Evolutionary conservation across 2,329 filamentous ascomycete species (phyloP), one percentile per base, ranked within the genome.

Genomic region (Pseudohalonectria lignicola): DNA sequence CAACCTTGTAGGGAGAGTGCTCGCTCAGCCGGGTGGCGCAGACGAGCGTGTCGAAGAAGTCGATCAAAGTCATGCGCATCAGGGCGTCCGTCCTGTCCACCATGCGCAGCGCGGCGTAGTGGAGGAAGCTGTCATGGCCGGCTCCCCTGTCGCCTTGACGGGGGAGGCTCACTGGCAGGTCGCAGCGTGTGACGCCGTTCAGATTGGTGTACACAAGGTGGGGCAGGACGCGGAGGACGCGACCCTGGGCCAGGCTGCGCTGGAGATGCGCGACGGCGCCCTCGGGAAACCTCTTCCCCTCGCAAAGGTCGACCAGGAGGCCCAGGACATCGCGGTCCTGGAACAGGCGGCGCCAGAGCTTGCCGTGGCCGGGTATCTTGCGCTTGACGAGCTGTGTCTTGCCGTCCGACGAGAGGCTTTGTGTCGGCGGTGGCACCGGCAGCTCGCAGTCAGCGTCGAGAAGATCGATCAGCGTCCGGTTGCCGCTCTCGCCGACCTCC

Each of bases 301-400:
- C 41, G 45, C 53, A 49, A 42, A 65, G 55, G 30, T 55, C 55
- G 16, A 48, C 16, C 11, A 77, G 53, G n/a, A 68, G 52, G 4
- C 52, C 47, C 45, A 74, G 67, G 18, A 65, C 52, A 11, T 63
- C 54, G 1, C 51, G 53, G 33, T 69, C 61, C 18, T 60, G 55
- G 33, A 78, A 65, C 5, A 79, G 51, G 4, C 71, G 56, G 10
- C 60, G 53, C 75, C 74, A 79, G 34, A 79, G 53, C 1, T 62
- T 53, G 2, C 65, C 71, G 39, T 73, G 64, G 0, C 74, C 74
- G 0, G 63, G 62, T 1, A 58, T 41, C 13, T 54, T 61, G 13
- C 61, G 58, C 11, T 59, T 51, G 3, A 56, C 48, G 21, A 67
- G 48, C 28, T 63, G 9, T 39, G 38, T 18, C 40, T 38, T 19